Evolutionary conservation across 2,329 filamentous ascomycete species (phyloP).

Genomic region (Blastomyces gilchristii): DNA sequence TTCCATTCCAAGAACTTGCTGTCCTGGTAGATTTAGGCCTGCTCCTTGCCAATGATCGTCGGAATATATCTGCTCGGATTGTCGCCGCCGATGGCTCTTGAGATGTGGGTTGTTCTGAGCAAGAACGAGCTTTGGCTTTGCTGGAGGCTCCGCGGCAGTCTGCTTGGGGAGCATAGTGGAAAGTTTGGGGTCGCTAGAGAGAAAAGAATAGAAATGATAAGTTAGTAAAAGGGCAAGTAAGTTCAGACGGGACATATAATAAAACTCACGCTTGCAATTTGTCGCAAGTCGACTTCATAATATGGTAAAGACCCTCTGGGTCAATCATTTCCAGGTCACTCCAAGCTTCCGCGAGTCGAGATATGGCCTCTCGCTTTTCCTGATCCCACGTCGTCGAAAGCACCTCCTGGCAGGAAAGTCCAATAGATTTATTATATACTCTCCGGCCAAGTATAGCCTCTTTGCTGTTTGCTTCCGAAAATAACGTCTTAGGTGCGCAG

Average conservation of each 20-base stretch:
- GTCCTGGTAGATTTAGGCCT: conserved; percentile 44
- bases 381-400: conserved; percentile 65
- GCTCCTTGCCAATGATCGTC: conserved; percentile 29
- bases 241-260: background rate
- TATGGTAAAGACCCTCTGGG: conserved; percentile 78
- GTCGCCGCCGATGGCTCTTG: conserved; percentile 62
- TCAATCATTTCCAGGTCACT: conserved; percentile 74
- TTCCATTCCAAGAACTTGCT: conserved; percentile 66
- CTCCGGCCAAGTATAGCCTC: conserved; percentile 74
- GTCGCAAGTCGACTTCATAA: conserved; percentile 69
- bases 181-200: conserved; percentile 24
- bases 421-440: conserved; percentile 69
- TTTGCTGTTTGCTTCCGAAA: conserved; percentile 45
- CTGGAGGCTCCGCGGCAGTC: conserved; percentile 35
- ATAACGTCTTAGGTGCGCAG: conserved; percentile 26
- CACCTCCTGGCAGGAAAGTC: conserved; percentile 72
- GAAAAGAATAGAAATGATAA: background rate
- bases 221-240: background rate
- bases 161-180: conserved; percentile 16
- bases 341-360: conserved; percentile 75
- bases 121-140: conserved; percentile 57
- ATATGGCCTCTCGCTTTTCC: conserved; percentile 73
- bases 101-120: conserved; percentile 78
- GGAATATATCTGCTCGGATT: conserved; percentile 34
- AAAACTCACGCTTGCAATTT: conserved; percentile 46